Percentiles rank a stretch among this genome's conserved stretches.
Conservation (phyloP, 805 yeast genomes). For the Kodamaea fukazawae region DNA sequence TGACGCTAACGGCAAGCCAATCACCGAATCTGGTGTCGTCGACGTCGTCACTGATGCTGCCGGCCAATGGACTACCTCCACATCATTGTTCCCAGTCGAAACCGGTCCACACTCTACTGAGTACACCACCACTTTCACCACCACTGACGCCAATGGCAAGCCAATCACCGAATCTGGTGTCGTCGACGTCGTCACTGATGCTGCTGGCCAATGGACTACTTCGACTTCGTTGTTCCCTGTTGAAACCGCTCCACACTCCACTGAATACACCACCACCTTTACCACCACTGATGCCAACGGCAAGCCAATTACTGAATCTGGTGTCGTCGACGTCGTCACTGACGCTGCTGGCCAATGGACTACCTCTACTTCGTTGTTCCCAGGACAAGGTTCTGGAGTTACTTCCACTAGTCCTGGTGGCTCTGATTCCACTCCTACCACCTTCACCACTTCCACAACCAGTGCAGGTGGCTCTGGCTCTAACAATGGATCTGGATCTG, state of each 20-base stretch:
- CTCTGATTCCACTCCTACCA: slow-evolving; percentile 4
- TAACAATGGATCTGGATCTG: slow-evolving; percentile 19
- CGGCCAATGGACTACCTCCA: slow-evolving; percentile 11
- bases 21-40: slow-evolving; percentile 13
- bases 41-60: slow-evolving; percentile 12
- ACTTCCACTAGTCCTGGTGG: slow-evolving; percentile 5
- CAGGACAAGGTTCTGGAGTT: slow-evolving; percentile 2
- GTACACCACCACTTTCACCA: slow-evolving; percentile 18
- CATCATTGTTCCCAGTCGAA: slow-evolving; percentile 8
- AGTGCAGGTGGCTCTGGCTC: slow-evolving; percentile 4
- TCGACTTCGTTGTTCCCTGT: slow-evolving; percentile 11
- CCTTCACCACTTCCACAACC: slow-evolving; percentile 6
- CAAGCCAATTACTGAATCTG: slow-evolving; percentile 3
- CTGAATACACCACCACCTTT: slow-evolving; percentile 11
- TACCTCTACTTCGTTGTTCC: slow-evolving; percentile 12
- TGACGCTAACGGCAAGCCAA: slow-evolving; percentile 4
- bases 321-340: slow-evolving; percentile 13
- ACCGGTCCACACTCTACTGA: slow-evolving; percentile 2
- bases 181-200: slow-evolving; percentile 17
- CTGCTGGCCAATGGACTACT: slow-evolving; percentile 15
- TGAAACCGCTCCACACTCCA: slow-evolving; percentile 3
- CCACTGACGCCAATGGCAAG: slow-evolving; percentile 15
- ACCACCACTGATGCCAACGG: slow-evolving; percentile 13
- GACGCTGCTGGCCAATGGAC: slow-evolving; percentile 14
- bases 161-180: slow-evolving; percentile 18